Evolutionary conservation across 345 rosid species (phyloP), one percentile per base, ranked within the genome.

Genomic region (Boechera divaricarpa): DNA sequence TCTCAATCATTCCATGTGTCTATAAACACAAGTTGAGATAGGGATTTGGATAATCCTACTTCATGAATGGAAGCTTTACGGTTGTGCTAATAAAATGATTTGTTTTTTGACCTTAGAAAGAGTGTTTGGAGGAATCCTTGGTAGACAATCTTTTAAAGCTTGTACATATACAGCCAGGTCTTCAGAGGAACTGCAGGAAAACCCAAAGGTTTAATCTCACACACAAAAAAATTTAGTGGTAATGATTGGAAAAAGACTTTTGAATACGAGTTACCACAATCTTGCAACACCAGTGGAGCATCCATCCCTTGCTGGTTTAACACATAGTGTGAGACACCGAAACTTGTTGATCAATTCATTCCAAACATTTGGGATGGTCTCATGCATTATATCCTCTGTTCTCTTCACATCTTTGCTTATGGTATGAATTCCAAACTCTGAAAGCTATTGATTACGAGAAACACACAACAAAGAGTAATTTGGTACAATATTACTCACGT

Each of bases 281-380:
- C 97, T 88, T 69, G 98, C 97, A 67, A 94, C 98, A 70, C 98
- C 98, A 63, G 97, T 91, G 55, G 98, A 94, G 83, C 98, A 94
- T 52, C 98, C 98, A 83, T 94, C 97, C 78, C 88, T 89, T 55
- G 97, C 93, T 16, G 98, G 98, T 81, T 94, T 94, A 52, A 94
- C 84, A 75, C 98, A 94, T 69, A 94, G 58, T 44, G 96, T 90
- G 77, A 81, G 86, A 81, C 93, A 86, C 68, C 77, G 89, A 77
- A 94, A 87, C 89, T 82, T 85, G 73, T 88, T 81, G 53, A 79
- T 87, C 78, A 91, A 78, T 21, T 83, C 86, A 82, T 79, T 71
- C 98, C 98, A 94, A 54, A 83, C 75, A 60, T 82, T 72, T 38
- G 60, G 67, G 69, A 77, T 49, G 35, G 89, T 86, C 69, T 67